phyloP scores from a whole-genome alignment of 768 basidiomycete species.

The Agaricus bisporus region DNA sequence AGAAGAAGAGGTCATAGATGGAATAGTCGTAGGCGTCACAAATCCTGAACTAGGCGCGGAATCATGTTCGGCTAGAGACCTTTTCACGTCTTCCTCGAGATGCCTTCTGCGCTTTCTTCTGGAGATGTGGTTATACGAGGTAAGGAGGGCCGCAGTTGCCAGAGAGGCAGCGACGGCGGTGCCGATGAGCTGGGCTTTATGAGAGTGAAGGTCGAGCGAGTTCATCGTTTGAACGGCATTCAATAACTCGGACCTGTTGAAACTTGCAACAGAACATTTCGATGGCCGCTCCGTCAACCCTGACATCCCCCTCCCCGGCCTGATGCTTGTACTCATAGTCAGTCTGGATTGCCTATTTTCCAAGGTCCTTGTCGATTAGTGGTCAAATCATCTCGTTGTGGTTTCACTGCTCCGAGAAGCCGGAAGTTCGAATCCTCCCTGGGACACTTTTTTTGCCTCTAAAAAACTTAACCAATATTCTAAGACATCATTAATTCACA shows the following conservation, averaged over 20 bases:
- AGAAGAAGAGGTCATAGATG: background rate
- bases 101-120: conserved; percentile 43
- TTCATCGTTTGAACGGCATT: conserved; percentile 17
- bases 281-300: background rate
- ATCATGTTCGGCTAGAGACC: conserved; percentile 36
- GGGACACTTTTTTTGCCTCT: conserved; percentile 13
- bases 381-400: conserved; percentile 20
- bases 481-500: background rate
- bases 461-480: background rate
- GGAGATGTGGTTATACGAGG: conserved; percentile 47
- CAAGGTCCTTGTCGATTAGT: conserved; percentile 18
- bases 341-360: too few relatives aligned
- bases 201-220: conserved; percentile 38
- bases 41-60: conserved; percentile 8
- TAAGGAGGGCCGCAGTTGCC: conserved; percentile 53
- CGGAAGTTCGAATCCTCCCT: conserved; percentile 19
- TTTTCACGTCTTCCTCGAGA: conserved; percentile 51
- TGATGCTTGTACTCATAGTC: too few relatives aligned
- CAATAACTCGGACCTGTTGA: background rate
- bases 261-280: background rate
- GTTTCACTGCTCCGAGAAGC: conserved; percentile 14
- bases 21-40: background rate
- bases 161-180: conserved; percentile 62
- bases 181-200: conserved; percentile 57
- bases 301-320: background rate